These are phyloP conservation scores for Lenzites betulinus DNA, from an alignment of 768 basidiomycete species.

Conservation along the genomic window DNA sequence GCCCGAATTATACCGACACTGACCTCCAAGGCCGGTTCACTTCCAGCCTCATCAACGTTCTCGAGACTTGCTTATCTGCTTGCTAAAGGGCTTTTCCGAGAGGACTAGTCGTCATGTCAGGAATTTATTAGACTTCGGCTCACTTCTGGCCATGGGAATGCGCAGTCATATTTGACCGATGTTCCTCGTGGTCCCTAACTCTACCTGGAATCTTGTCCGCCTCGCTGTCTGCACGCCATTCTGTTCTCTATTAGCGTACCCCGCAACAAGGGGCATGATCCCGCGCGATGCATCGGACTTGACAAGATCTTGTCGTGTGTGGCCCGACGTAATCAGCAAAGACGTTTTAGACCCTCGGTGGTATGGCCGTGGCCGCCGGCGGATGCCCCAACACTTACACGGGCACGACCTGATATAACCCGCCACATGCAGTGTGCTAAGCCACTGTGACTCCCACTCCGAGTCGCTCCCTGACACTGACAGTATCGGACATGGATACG, in stretches of 20 bases:
- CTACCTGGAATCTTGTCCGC: not conserved
- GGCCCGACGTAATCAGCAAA: not conserved
- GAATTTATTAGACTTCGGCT: not conserved
- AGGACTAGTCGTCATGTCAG: too few relatives aligned
- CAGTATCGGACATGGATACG: not conserved
- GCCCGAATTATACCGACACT: not conserved
- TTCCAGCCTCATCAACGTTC: too few relatives aligned
- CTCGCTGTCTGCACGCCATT: not conserved
- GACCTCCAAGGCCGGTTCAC: too few relatives aligned
- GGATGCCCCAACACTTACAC: not conserved
- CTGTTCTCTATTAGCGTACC: not conserved
- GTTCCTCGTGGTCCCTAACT: slow-evolving; percentile 7
- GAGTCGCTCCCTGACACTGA: not conserved
- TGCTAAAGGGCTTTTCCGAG: too few relatives aligned
- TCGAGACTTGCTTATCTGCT: too few relatives aligned
- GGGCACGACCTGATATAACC: slow-evolving; percentile 2
- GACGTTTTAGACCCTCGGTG: not conserved
- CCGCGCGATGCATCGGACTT: not conserved
- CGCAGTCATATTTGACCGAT: not conserved
- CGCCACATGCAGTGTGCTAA: not conserved
- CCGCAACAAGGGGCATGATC: not conserved
- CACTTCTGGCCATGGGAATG: not conserved
- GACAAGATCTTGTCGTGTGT: not conserved
- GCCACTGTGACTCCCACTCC: not conserved
- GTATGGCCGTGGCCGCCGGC: not conserved